Evolutionary conservation across 2,329 filamentous ascomycete species (phyloP).

Genomic region (Fusarium armeniacum): DNA sequence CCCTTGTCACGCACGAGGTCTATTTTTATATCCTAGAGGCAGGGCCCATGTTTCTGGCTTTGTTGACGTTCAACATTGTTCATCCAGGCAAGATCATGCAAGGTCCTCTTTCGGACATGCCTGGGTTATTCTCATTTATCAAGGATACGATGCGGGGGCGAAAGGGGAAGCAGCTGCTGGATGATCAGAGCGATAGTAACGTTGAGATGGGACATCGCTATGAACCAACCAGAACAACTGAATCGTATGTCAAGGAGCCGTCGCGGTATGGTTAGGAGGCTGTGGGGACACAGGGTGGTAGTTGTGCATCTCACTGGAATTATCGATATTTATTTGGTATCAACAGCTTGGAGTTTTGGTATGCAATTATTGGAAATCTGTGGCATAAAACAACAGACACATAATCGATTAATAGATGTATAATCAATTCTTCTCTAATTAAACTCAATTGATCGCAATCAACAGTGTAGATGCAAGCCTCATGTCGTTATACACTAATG

Average conservation of each 20-base stretch:
- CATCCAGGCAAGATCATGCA: constrained; percentile 56
- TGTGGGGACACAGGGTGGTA: fast-evolving
- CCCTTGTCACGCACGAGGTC: constrained; percentile 54
- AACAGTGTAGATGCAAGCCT: neutral
- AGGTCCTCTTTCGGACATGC: constrained; percentile 39
- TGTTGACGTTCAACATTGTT: constrained; percentile 57
- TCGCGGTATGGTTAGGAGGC: neutral
- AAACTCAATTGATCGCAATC: neutral
- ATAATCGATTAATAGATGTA: neutral
- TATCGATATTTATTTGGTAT: neutral
- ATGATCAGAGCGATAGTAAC: constrained; percentile 35
- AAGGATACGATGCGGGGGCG: constrained; percentile 12
- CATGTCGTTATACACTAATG: neutral
- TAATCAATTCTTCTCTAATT: neutral
- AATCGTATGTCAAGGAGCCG: neutral
- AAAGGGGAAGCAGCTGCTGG: constrained; percentile 31
- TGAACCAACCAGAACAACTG: neutral
- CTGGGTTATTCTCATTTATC: constrained; percentile 24
- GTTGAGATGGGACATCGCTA: constrained; percentile 25
- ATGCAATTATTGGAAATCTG: neutral
- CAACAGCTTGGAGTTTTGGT: neutral
- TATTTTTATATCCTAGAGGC: constrained; percentile 64
- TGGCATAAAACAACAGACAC: neutral
- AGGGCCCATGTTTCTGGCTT: constrained; percentile 60
- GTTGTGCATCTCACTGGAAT: too few species aligned